These are phyloP conservation scores for Sclerotinia glacialis DNA, from an alignment of 2,329 filamentous ascomycete genomes.

Conservation along the genomic window DNA sequence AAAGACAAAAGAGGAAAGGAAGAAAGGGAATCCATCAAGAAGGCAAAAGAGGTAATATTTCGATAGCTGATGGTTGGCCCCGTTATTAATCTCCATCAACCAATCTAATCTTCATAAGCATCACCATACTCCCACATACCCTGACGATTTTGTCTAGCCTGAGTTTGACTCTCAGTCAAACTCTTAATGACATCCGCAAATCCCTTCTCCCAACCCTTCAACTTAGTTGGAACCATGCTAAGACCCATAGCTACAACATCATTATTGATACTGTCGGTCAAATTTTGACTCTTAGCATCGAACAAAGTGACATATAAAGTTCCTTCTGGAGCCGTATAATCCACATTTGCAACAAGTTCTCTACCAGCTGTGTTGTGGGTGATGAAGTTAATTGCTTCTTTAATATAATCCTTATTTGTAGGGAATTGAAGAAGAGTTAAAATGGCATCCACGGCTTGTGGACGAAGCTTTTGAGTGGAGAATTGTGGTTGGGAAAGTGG, in stretches of 20 bases:
- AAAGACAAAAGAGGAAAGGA: neutral
- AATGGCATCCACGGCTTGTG: constrained; percentile 82
- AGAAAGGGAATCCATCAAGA: neutral
- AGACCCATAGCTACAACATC: constrained; percentile 80
- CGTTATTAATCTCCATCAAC: neutral
- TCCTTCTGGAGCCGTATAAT: constrained; percentile 79
- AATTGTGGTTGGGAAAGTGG: constrained; percentile 79
- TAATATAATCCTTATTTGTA: constrained; percentile 74
- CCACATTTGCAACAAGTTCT: constrained; percentile 85
- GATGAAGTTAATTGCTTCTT: constrained; percentile 74
- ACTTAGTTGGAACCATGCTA: constrained; percentile 87
- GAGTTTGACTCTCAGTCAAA: constrained; percentile 68
- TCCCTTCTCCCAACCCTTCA: constrained; percentile 85
- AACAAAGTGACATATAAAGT: constrained; percentile 84
- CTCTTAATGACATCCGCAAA: constrained; percentile 69
- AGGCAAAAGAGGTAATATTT: neutral
- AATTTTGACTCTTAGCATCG: constrained; percentile 64
- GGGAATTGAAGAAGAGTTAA: constrained; percentile 90
- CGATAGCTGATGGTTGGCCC: neutral
- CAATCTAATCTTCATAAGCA: constrained; percentile 74
- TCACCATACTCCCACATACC: constrained; percentile 99
- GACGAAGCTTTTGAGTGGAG: constrained; percentile 73
- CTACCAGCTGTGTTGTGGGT: constrained; percentile 70
- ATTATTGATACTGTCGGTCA: constrained; percentile 82
- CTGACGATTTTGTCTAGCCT: constrained; percentile 74